Evolutionary conservation across 331 rosid genomes (phyloP).

Genomic region (Malus hybrid): DNA sequence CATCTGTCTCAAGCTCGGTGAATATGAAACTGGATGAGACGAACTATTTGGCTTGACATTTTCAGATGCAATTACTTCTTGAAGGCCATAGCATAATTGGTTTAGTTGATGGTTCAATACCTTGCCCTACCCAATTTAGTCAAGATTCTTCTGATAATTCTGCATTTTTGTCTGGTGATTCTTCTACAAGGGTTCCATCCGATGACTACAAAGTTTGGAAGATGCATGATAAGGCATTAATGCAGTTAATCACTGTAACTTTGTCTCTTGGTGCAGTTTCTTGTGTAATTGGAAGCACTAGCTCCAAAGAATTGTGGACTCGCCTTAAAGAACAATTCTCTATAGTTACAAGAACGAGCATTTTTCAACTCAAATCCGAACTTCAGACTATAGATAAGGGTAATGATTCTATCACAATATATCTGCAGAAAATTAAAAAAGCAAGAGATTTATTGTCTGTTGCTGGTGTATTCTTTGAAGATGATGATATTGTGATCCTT

Average conservation of each 20-base stretch:
- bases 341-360: too few species aligned
- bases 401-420: neutral
- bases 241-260: neutral
- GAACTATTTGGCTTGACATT: too few species aligned
- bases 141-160: neutral
- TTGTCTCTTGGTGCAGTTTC: neutral
- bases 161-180: neutral
- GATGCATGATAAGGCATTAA: neutral
- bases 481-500: neutral
- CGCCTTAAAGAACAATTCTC: too few species aligned
- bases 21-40: neutral
- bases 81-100: too few species aligned
- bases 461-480: neutral
- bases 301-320: neutral
- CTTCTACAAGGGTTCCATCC: neutral
- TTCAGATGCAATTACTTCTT: too few species aligned
- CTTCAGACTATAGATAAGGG: neutral
- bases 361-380: neutral
- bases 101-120: too few species aligned
- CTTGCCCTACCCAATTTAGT: neutral
- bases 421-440: too few species aligned
- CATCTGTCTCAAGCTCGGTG: neutral
- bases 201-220: neutral
- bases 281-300: too few species aligned
- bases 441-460: too few species aligned